Conservation (phyloP, 192 early-diverging fungal genomes). For the Coemansia sp. region DNA sequence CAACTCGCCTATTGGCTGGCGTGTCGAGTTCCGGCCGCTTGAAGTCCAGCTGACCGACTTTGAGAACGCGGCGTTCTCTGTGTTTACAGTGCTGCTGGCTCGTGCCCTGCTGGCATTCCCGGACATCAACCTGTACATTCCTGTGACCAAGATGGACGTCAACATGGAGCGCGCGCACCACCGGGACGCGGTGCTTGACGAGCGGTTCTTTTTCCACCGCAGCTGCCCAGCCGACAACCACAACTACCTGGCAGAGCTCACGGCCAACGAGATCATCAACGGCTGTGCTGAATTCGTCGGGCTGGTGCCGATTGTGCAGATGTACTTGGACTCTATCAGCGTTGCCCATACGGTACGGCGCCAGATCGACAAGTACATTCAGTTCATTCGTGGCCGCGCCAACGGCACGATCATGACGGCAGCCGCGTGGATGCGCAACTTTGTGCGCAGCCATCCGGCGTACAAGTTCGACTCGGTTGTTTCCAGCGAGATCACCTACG, state of each 20-base stretch:
- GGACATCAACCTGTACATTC: constrained; percentile 93
- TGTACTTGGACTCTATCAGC: constrained; percentile 75
- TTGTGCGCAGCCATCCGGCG: constrained; percentile 79
- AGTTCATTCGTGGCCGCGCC: constrained; percentile 76
- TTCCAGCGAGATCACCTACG: constrained; percentile 77
- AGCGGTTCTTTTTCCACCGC: constrained; percentile 91
- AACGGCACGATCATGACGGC: constrained; percentile 81
- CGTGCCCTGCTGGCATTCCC: constrained; percentile 79
- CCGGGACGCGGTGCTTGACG: constrained; percentile 73
- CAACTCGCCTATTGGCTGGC: constrained; percentile 89
- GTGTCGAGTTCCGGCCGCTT: constrained; percentile 96
- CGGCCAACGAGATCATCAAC: constrained; percentile 91
- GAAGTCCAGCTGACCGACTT: constrained; percentile 96
- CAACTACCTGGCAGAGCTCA: constrained; percentile 68
- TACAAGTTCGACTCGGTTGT: constrained; percentile 92
- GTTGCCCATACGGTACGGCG: constrained; percentile 68
- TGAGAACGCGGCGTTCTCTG: constrained; percentile 93
- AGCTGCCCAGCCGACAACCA: constrained; percentile 34
- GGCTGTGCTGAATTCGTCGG: constrained; percentile 78
- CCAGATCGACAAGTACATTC: constrained; percentile 71
- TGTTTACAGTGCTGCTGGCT: constrained; percentile 90
- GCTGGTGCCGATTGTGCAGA: constrained; percentile 76
- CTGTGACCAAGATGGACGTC: constrained; percentile 90
- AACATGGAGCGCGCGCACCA: constrained; percentile 90
- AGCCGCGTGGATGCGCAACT: constrained; percentile 87